Evolutionary conservation across 2,329 filamentous ascomycete genomes (phyloP).

Genomic region (Hypoxylon sp.): DNA sequence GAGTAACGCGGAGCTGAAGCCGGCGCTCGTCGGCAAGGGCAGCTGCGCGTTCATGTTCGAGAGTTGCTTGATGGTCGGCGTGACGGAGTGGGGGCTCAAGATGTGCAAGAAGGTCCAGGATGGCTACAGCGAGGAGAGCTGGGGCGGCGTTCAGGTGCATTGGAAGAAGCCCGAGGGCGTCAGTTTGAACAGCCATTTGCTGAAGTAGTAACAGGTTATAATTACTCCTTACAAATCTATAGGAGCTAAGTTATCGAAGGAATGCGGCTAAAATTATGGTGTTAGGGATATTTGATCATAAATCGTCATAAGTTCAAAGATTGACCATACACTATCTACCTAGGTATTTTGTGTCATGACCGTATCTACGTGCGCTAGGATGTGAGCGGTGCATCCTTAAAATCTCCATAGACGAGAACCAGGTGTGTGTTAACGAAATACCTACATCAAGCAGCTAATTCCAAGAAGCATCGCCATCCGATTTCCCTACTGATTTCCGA

Average conservation of each 20-base stretch:
- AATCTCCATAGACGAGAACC: too few relatives aligned
- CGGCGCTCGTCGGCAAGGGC: conserved; percentile 68
- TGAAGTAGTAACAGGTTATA: conserved; percentile 41
- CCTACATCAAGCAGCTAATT: too few relatives aligned
- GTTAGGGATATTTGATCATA: too few relatives aligned
- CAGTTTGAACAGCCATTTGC: conserved; percentile 44
- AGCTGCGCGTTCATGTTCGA: conserved; percentile 78
- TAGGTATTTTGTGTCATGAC: too few relatives aligned
- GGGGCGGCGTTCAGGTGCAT: conserved; percentile 75
- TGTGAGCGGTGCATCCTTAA: too few relatives aligned
- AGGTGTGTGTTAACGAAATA: too few relatives aligned
- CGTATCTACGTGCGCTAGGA: too few relatives aligned
- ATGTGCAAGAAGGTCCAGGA: conserved; percentile 71
- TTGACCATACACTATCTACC: too few relatives aligned
- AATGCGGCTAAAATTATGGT: not conserved
- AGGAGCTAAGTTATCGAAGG: not conserved
- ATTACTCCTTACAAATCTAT: too few relatives aligned
- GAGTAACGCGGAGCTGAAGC: conserved; percentile 72
- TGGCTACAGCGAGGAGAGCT: conserved; percentile 84
- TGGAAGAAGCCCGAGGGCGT: conserved; percentile 62
- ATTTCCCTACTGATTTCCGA: too few relatives aligned
- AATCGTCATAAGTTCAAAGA: too few relatives aligned
- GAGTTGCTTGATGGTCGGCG: conserved; percentile 76
- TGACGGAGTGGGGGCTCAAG: conserved; percentile 75
- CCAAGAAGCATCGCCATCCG: too few relatives aligned